Evolutionary conservation across 805 yeast genomes (phyloP).

Genomic region (Millerago galiae): DNA sequence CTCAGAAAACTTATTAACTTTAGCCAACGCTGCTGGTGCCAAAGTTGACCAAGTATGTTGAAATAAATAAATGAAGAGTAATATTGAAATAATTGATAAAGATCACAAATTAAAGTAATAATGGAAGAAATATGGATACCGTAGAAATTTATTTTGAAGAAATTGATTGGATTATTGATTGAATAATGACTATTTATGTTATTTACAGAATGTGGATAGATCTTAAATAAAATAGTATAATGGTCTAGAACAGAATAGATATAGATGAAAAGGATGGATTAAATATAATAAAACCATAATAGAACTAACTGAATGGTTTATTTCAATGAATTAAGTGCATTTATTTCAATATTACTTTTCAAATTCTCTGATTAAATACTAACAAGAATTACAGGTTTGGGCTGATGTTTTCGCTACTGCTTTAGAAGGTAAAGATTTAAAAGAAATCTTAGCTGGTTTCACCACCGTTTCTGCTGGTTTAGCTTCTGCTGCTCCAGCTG

Average conservation of each 20-base stretch:
- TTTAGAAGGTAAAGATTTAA: slow-evolving; percentile 70
- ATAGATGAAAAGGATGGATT: no score
- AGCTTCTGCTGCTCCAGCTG: slow-evolving; percentile 43
- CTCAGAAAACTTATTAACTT: slow-evolving; percentile 66
- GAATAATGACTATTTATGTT: no score
- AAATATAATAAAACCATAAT: no score
- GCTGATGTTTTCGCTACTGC: slow-evolving; percentile 80
- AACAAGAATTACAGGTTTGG: slow-evolving; percentile 46
- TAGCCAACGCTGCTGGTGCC: slow-evolving; percentile 74
- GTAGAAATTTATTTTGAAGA: no score
- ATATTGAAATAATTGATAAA: not conserved
- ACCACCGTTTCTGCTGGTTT: slow-evolving; percentile 45
- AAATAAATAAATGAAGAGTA: not conserved
- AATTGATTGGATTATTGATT: no score
- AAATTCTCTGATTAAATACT: slow-evolving; percentile 7
- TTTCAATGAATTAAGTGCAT: no score
- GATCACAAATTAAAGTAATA: no score
- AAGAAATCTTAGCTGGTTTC: slow-evolving; percentile 58
- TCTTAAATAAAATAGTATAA: no score
- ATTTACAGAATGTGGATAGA: no score
- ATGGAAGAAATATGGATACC: not conserved
- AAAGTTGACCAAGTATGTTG: slow-evolving; percentile 48
- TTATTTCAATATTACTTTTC: no score
- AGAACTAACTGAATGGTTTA: no score
- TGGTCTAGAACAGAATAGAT: no score